A percentile compares a stretch with the other conserved stretches of the same genome.
phyloP scores from a whole-genome alignment of 2,329 filamentous ascomycete species.

The Pseudogymnoascus sp. region DNA sequence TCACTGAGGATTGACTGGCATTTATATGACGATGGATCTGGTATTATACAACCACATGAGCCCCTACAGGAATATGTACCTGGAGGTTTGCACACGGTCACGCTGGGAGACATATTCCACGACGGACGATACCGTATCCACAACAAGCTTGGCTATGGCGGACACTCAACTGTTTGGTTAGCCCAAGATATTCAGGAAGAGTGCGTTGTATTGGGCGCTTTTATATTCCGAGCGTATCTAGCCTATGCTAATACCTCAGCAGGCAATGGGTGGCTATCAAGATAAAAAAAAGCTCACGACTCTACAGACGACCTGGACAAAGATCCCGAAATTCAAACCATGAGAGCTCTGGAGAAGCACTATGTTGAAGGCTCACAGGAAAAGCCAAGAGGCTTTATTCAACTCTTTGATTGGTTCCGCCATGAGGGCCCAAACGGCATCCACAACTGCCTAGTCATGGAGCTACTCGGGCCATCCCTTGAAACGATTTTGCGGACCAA shows the following conservation, averaged over 20 bases:
- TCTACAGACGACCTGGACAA: background rate
- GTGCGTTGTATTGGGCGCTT: background rate
- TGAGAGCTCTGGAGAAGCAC: background rate
- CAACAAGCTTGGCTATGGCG: conserved; percentile 33
- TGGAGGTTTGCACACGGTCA: conserved; percentile 15
- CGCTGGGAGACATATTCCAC: conserved; percentile 24
- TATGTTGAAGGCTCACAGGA: conserved; percentile 10
- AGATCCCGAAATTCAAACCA: background rate
- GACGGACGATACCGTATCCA: conserved; percentile 29
- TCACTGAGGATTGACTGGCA: background rate
- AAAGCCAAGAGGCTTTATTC: conserved; percentile 26
- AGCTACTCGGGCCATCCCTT: conserved; percentile 15
- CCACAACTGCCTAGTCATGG: conserved; percentile 36
- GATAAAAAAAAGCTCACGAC: conserved; percentile 10
- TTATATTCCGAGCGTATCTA: background rate
- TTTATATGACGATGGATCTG: background rate
- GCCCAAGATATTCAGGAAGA: conserved; percentile 23
- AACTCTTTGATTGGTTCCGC: conserved; percentile 31
- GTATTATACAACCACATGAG: conserved; percentile 10
- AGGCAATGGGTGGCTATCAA: conserved; percentile 16
- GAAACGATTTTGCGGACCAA: background rate
- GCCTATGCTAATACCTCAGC: background rate
- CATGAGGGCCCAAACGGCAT: conserved; percentile 35
- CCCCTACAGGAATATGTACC: conserved; percentile 13
- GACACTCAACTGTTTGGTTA: conserved; percentile 35